A percentile compares a stretch with the other conserved stretches of the same genome.
Conservation (phyloP, 2,329 filamentous ascomycete species). For the Aureobasidium leucospermi region DNA sequence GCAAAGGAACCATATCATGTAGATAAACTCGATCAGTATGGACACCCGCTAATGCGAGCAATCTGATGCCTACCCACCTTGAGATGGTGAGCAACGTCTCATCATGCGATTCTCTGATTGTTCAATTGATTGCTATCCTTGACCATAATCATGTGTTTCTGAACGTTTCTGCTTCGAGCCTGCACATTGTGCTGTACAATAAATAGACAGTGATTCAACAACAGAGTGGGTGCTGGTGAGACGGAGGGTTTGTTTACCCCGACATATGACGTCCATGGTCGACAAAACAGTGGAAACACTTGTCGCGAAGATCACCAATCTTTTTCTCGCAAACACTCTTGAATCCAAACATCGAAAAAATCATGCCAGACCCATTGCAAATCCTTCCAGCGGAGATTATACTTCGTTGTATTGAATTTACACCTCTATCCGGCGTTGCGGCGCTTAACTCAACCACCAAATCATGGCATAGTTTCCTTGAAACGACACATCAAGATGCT, state of each 20-base stretch:
- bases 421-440: conserved; percentile 29
- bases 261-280: background rate
- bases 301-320: background rate
- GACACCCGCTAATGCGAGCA: too few species aligned
- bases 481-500: conserved; percentile 34
- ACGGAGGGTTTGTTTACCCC: background rate
- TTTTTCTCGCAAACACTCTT: background rate
- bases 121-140: too few species aligned
- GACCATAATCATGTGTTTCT: too few species aligned
- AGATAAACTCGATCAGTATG: too few species aligned
- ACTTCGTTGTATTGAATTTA: conserved; percentile 34
- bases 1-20: too few species aligned
- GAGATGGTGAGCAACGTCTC: too few species aligned
- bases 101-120: too few species aligned
- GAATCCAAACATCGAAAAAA: background rate
- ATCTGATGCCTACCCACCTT: too few species aligned
- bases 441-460: conserved; percentile 29
- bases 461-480: conserved; percentile 37
- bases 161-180: too few species aligned
- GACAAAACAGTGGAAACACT: background rate
- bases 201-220: too few species aligned
- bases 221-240: background rate
- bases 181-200: too few species aligned
- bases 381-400: conserved; percentile 34
- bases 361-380: conserved; percentile 21